Conservation (phyloP, 2,329 filamentous ascomycete genomes). For the Chaetomium globosum region DNA sequence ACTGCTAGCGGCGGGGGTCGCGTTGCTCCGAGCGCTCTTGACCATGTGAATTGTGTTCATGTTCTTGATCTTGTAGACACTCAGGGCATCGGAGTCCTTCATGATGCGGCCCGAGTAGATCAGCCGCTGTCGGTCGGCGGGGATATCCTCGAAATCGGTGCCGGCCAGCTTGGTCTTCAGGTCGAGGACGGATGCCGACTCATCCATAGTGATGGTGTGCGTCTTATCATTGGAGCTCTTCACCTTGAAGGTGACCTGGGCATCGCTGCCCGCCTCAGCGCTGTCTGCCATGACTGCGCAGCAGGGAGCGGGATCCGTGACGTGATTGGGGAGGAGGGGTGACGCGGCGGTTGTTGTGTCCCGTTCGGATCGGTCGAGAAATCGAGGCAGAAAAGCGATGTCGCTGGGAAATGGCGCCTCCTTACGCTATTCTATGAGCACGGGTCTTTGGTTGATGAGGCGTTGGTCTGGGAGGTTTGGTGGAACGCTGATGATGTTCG, state of each 20-base stretch:
- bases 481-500: conserved; percentile 24
- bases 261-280: conserved; percentile 62
- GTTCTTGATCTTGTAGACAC: conserved; percentile 89
- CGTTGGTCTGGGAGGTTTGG: neutral
- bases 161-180: conserved; percentile 86
- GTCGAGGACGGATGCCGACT: conserved; percentile 75
- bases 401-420: neutral
- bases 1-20: conserved; percentile 47
- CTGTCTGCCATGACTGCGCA: conserved; percentile 64
- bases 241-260: conserved; percentile 91
- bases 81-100: conserved; percentile 88
- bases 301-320: conserved; percentile 7
- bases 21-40: conserved; percentile 91
- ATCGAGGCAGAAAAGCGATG: neutral
- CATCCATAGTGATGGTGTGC: conserved; percentile 78
- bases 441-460: neutral
- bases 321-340: neutral
- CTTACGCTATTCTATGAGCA: neutral
- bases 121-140: conserved; percentile 84
- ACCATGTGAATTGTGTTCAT: conserved; percentile 96
- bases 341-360: neutral
- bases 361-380: neutral
- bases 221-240: conserved; percentile 93
- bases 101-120: conserved; percentile 97
- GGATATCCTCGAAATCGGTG: conserved; percentile 81